phyloP scores from a whole-genome alignment of 306 rosid species.

The Dryas alaskensis region DNA sequence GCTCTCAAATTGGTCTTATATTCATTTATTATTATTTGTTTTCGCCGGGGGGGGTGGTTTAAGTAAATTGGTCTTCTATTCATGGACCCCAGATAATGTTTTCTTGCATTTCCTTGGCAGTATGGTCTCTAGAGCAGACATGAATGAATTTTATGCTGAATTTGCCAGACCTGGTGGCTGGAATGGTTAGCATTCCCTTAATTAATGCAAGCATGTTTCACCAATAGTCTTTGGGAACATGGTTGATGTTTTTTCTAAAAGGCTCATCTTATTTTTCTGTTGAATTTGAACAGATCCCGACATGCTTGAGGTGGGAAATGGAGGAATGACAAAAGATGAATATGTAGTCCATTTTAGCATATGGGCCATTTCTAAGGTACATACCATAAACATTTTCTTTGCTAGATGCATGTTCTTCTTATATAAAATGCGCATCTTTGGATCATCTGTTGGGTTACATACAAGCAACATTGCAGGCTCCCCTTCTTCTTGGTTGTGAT shows the following conservation, averaged over 20 bases:
- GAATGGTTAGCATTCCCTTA: conserved; percentile 60
- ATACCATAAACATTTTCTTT: conserved; percentile 3
- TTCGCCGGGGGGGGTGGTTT: too few species aligned
- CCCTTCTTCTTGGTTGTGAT: conserved; percentile 97
- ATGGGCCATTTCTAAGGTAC: conserved; percentile 95
- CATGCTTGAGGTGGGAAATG: conserved; percentile 97
- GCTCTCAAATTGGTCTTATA: conserved; percentile 1
- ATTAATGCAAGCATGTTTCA: not conserved
- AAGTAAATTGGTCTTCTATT: not conserved
- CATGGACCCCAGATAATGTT: not conserved
- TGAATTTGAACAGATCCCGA: conserved; percentile 72
- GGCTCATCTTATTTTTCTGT: not conserved
- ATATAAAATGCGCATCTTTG: not conserved
- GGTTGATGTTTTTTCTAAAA: conserved; percentile 10
- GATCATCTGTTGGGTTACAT: conserved; percentile 13
- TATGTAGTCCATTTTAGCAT: conserved; percentile 89
- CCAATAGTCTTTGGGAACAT: conserved; percentile 1
- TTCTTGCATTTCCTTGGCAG: conserved; percentile 40
- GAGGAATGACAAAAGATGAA: conserved; percentile 87
- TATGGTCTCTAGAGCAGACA: conserved; percentile 79
- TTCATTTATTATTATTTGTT: not conserved
- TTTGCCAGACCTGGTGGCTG: conserved; percentile 91
- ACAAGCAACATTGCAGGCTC: conserved; percentile 60
- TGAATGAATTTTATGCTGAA: conserved; percentile 77
- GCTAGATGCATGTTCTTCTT: conserved; percentile 12